A percentile compares a stretch with the other conserved stretches of the same genome.
Evolutionary conservation across 306 rosid species (phyloP).

Genomic region (Acacia confusa): DNA sequence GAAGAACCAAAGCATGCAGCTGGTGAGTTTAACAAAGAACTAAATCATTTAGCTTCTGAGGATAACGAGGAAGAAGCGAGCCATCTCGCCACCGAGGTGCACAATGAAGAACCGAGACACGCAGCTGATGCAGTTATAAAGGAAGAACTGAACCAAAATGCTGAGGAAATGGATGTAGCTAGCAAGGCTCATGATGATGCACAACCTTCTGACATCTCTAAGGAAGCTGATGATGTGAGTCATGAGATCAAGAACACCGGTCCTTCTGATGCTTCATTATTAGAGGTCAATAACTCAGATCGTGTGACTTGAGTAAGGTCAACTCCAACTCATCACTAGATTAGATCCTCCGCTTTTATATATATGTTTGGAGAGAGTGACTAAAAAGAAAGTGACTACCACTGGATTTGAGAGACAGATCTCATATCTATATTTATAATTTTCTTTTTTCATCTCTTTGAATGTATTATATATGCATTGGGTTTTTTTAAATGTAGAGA

Average conservation of each 20-base stretch:
- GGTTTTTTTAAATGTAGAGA: not conserved
- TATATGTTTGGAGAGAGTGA: not conserved
- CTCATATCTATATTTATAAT: not conserved
- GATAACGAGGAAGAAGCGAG: not conserved
- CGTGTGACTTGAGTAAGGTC: not conserved
- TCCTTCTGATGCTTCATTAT: not conserved
- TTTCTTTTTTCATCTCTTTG: not conserved
- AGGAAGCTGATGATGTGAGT: not conserved
- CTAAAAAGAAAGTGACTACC: not conserved
- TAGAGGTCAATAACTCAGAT: not conserved
- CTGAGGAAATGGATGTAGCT: not conserved
- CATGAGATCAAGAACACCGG: not conserved
- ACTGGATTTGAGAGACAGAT: not conserved
- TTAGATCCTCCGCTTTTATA: not conserved
- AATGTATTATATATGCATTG: not conserved
- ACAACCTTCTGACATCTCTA: not conserved
- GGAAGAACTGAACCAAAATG: not conserved
- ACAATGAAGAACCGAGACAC: not conserved
- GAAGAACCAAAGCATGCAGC: conserved; percentile 5
- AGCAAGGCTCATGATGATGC: not conserved
- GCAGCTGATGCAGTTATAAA: not conserved
- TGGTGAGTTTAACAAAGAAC: not conserved
- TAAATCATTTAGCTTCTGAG: not conserved
- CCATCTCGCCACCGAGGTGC: not conserved
- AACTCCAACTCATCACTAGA: not conserved